These are phyloP conservation scores for Cladorrhinum samala DNA, from an alignment of 495 filamentous ascomycete species.

Conservation along the genomic window DNA sequence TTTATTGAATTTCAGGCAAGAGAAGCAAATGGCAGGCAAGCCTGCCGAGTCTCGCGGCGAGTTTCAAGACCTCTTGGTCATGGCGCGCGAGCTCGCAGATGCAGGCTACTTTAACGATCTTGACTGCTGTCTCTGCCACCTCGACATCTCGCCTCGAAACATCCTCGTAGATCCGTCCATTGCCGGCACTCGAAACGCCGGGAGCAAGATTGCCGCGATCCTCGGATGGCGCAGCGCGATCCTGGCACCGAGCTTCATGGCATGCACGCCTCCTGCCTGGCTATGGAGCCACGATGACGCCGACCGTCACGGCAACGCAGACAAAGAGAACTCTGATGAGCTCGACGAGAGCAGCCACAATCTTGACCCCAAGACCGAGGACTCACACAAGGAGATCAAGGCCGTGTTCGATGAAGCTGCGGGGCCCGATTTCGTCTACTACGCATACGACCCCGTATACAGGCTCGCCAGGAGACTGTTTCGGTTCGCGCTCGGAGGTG, in stretches of 20 bases:
- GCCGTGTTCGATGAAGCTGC: conserved; percentile 1
- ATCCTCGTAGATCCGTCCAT: neutral
- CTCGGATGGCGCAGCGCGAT: conserved; percentile 5
- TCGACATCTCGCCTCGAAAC: conserved; percentile 2
- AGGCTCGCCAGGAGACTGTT: conserved; percentile 1
- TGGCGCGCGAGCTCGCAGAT: neutral
- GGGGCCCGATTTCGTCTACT: neutral
- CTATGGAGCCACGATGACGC: neutral
- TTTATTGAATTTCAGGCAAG: neutral
- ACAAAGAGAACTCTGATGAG: neutral
- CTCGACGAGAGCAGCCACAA: neutral
- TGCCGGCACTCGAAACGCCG: too few species aligned
- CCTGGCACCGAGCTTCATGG: conserved; percentile 6
- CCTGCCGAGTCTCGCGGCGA: neutral
- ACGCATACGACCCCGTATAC: conserved; percentile 3
- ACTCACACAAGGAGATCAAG: neutral
- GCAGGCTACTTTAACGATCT: neutral
- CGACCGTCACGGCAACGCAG: neutral
- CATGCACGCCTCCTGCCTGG: neutral
- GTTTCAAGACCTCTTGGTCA: neutral
- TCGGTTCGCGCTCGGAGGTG: neutral
- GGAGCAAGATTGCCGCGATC: neutral
- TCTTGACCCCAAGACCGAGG: neutral
- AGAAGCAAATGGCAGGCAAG: neutral
- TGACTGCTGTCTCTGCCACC: neutral